phyloP scores from a whole-genome alignment of 192 early-diverging fungal species.

The Linderina pennispora region DNA sequence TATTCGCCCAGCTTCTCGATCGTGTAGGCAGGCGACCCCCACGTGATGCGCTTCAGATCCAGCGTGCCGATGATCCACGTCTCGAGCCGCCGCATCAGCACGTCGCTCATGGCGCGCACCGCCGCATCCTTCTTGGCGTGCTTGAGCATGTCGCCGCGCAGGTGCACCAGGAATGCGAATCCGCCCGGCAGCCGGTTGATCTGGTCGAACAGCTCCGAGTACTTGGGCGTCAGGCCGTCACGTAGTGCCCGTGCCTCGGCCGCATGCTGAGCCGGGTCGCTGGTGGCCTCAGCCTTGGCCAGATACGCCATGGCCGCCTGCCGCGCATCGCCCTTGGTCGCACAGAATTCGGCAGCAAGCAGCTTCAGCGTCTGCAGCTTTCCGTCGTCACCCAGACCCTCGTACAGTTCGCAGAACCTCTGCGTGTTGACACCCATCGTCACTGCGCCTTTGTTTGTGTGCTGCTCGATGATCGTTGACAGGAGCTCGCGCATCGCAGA shows the following conservation, averaged over 20 bases:
- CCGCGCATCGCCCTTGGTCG: conserved; percentile 42
- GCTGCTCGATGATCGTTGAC: conserved; percentile 40
- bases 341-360: conserved; percentile 39
- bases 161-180: conserved; percentile 70
- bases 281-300: background rate
- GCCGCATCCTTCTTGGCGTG: conserved; percentile 31
- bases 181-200: conserved; percentile 73
- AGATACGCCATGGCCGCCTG: conserved; percentile 19
- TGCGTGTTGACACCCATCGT: conserved; percentile 47
- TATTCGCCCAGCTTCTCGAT: conserved; percentile 81
- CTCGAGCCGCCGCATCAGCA: conserved; percentile 61
- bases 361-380: conserved; percentile 8
- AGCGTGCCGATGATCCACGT: conserved; percentile 72
- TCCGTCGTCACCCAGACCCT: conserved; percentile 35
- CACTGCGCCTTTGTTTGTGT: conserved; percentile 47
- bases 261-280: conserved; percentile 15
- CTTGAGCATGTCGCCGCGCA: conserved; percentile 69
- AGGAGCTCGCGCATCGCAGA: conserved; percentile 15
- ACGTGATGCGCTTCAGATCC: conserved; percentile 76
- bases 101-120: conserved; percentile 55
- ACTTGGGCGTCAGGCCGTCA: conserved; percentile 58
- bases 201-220: conserved; percentile 69
- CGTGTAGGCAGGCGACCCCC: conserved; percentile 70
- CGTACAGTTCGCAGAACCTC: conserved; percentile 54
- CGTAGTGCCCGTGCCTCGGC: conserved; percentile 54